phyloP scores from a whole-genome alignment of 345 rosid genomes.

The Barbarea vulgaris region DNA sequence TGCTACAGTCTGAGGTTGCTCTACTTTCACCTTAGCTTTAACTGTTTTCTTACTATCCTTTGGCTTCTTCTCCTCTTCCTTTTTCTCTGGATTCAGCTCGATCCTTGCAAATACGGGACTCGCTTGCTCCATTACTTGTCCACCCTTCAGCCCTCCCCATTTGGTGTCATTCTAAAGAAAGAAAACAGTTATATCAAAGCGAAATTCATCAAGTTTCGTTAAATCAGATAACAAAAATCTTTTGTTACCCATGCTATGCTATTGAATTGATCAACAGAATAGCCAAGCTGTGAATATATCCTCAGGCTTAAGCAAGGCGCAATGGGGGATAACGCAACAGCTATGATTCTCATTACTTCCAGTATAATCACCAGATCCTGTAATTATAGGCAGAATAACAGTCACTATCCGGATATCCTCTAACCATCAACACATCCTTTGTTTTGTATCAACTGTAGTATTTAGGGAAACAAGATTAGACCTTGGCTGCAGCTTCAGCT shows the following conservation, averaged over 20 bases:
- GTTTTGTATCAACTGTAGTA: background rate
- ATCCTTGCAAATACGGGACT: slow-evolving; percentile 82
- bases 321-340: slow-evolving; percentile 75
- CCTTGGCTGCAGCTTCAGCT: slow-evolving; percentile 92
- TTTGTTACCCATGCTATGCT: slow-evolving; percentile 61
- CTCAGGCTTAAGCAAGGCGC: slow-evolving; percentile 69
- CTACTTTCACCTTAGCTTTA: slow-evolving; percentile 48
- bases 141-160: slow-evolving; percentile 91
- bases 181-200: background rate
- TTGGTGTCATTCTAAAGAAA: slow-evolving; percentile 61
- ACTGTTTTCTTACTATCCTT: slow-evolving; percentile 41
- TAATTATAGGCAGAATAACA: background rate
- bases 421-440: background rate
- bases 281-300: slow-evolving; percentile 88
- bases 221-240: slow-evolving; percentile 15
- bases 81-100: slow-evolving; percentile 56
- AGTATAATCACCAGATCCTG: slow-evolving; percentile 89
- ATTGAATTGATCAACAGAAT: slow-evolving; percentile 58
- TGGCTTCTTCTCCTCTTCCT: slow-evolving; percentile 37
- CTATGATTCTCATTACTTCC: slow-evolving; percentile 86
- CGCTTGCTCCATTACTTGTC: slow-evolving; percentile 85
- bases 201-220: background rate
- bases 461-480: slow-evolving; percentile 25
- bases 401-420: slow-evolving; percentile 7
- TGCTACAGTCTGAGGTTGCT: slow-evolving; percentile 49